These are phyloP conservation scores for Hordeum vulgare DNA, from an alignment of 176 grass and related monocot genomes.

Conservation along the genomic window DNA sequence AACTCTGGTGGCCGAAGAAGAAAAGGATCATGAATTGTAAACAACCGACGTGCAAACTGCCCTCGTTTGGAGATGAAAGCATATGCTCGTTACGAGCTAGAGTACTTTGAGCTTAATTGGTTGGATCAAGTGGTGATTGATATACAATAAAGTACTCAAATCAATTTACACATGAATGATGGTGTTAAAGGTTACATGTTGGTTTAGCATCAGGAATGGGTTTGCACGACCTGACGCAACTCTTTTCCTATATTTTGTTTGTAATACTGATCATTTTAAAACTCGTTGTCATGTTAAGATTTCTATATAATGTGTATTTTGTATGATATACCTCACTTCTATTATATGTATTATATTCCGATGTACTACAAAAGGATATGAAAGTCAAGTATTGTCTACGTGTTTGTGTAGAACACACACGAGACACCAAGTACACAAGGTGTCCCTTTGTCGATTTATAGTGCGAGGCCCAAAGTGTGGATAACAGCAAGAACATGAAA, in stretches of 20 bases:
- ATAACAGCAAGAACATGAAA: too few relatives aligned
- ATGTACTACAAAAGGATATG: too few relatives aligned
- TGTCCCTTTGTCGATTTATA: too few relatives aligned
- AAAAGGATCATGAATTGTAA: background rate
- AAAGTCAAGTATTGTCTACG: too few relatives aligned
- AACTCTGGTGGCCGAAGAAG: conserved; percentile 19
- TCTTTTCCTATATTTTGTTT: conserved; percentile 22
- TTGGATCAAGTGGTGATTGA: background rate
- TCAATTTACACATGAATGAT: background rate
- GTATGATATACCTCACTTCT: background rate
- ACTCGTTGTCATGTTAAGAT: background rate
- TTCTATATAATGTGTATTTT: conserved; percentile 23
- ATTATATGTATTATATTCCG: background rate
- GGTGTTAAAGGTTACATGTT: conserved; percentile 4
- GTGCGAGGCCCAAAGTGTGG: too few relatives aligned
- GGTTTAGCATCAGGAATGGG: background rate
- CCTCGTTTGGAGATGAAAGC: background rate
- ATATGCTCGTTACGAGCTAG: background rate
- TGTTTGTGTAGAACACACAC: too few relatives aligned
- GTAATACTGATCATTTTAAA: conserved; percentile 5
- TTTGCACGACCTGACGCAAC: conserved; percentile 28
- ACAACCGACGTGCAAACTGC: background rate
- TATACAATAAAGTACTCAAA: conserved; percentile 8
- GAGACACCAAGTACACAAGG: too few relatives aligned
- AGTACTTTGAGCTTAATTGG: conserved; percentile 19